A percentile compares a stretch with the other conserved stretches of the same genome.
These are phyloP conservation scores for Starmerella apis DNA, from an alignment of 805 yeast genomes.

Conservation along the genomic window DNA sequence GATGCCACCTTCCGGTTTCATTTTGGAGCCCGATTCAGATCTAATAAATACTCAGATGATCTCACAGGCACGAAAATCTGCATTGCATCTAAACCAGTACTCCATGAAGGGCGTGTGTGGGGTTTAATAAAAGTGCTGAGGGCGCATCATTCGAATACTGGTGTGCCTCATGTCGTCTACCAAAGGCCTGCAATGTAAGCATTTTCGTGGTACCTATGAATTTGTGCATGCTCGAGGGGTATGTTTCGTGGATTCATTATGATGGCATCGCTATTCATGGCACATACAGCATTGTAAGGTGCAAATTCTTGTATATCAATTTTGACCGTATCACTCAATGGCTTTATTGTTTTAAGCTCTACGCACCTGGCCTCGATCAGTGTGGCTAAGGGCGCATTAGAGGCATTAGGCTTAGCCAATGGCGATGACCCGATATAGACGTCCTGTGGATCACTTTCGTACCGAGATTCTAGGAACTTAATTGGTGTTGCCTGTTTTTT, in stretches of 20 bases:
- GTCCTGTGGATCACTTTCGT: neutral
- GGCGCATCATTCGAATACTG: no score
- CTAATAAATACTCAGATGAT: no score
- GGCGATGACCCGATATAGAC: neutral
- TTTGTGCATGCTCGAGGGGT: conserved; percentile 1
- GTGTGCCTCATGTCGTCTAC: no score
- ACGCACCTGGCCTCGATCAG: conserved; percentile 2
- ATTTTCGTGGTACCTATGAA: neutral
- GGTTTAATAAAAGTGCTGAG: no score
- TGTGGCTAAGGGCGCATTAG: neutral
- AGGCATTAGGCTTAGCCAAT: neutral
- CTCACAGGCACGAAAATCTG: no score
- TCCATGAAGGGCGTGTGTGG: no score
- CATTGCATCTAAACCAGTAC: no score
- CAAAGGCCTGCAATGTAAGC: neutral
- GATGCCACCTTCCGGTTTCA: no score
- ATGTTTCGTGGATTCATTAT: conserved; percentile 12
- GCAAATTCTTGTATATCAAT: neutral
- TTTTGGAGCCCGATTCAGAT: no score
- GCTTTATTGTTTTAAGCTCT: conserved; percentile 6
- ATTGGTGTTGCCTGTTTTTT: neutral
- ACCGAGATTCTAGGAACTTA: neutral
- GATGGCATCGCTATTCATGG: neutral
- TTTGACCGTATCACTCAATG: neutral
- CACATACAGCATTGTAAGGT: conserved; percentile 2